Evolutionary conservation across 2,329 filamentous ascomycete species (phyloP).

Genomic region (Beauveria rudraprayagi): DNA sequence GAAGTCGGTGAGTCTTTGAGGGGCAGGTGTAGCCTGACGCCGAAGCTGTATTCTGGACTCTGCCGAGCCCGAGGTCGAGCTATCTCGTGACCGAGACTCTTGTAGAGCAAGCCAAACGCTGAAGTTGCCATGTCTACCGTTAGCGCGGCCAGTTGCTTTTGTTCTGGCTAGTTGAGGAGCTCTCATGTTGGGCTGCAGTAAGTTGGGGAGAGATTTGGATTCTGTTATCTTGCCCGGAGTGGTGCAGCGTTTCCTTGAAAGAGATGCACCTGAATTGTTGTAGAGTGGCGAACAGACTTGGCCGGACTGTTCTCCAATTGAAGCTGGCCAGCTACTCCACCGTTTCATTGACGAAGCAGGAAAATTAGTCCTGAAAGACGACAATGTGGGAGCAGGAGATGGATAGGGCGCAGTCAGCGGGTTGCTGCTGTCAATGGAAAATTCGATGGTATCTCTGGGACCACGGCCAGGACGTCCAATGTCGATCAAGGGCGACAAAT

Average conservation of each 20-base stretch:
- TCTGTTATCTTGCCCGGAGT: neutral
- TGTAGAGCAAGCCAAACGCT: constrained; percentile 31
- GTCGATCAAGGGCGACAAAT: constrained; percentile 21
- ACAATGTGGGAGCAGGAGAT: constrained; percentile 14
- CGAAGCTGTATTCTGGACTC: neutral
- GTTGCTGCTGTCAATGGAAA: constrained; percentile 22
- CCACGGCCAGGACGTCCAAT: constrained; percentile 27
- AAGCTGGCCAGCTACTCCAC: constrained; percentile 7
- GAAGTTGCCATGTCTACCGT: constrained; percentile 27
- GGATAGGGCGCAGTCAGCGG: neutral
- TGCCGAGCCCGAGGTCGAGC: constrained; percentile 12
- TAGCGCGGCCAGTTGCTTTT: neutral
- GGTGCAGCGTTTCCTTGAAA: constrained; percentile 12
- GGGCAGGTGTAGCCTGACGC: neutral
- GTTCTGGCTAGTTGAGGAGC: neutral
- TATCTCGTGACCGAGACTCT: constrained; percentile 21
- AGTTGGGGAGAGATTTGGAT: constrained; percentile 1
- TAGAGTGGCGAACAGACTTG: neutral
- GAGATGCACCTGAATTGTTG: neutral
- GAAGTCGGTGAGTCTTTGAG: neutral
- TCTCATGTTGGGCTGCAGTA: neutral
- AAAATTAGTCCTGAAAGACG: neutral
- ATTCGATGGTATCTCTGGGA: constrained; percentile 43
- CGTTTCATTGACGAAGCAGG: constrained; percentile 10
- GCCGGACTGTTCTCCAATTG: neutral